These are phyloP conservation scores for Sarocladium strictum DNA, from an alignment of 2,329 filamentous ascomycete species.

Conservation along the genomic window DNA sequence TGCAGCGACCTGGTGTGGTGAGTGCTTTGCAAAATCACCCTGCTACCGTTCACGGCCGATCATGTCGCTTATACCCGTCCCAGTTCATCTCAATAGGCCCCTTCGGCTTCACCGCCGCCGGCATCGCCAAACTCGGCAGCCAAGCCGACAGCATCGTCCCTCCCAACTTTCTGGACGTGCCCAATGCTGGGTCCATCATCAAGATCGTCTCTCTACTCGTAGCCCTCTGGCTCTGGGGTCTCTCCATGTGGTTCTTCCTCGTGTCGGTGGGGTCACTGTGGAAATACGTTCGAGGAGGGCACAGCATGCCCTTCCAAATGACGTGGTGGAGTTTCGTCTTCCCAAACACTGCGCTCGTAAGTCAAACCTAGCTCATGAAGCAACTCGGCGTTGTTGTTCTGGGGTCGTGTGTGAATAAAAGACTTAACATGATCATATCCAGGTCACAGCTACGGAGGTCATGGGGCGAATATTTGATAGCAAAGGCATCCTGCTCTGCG, in stretches of 20 bases:
- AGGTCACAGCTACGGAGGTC: conserved; percentile 64
- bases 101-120: conserved; percentile 51
- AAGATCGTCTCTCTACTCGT: conserved; percentile 51
- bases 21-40: conserved; percentile 15
- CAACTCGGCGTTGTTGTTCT: too few species aligned
- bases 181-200: conserved; percentile 37
- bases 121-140: conserved; percentile 41
- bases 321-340: conserved; percentile 82
- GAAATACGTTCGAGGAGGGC: conserved; percentile 52
- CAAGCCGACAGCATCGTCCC: conserved; percentile 38
- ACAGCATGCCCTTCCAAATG: conserved; percentile 71
- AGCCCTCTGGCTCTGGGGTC: conserved; percentile 73
- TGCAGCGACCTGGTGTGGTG: conserved; percentile 67
- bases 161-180: conserved; percentile 32
- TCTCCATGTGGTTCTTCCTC: conserved; percentile 82
- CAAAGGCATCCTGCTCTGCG: conserved; percentile 57
- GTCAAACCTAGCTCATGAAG: too few species aligned
- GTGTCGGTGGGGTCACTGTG: conserved; percentile 71
- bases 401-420: too few species aligned
- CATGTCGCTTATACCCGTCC: background rate
- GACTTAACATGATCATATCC: too few species aligned
- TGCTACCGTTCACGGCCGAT: background rate
- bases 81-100: conserved; percentile 78
- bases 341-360: conserved; percentile 65
- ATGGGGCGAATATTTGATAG: conserved; percentile 58